A percentile compares a stretch with the other conserved stretches of the same genome.
Conservation (phyloP, 1,139 yeast species). For the Wickerhamomyces sp. region DNA sequence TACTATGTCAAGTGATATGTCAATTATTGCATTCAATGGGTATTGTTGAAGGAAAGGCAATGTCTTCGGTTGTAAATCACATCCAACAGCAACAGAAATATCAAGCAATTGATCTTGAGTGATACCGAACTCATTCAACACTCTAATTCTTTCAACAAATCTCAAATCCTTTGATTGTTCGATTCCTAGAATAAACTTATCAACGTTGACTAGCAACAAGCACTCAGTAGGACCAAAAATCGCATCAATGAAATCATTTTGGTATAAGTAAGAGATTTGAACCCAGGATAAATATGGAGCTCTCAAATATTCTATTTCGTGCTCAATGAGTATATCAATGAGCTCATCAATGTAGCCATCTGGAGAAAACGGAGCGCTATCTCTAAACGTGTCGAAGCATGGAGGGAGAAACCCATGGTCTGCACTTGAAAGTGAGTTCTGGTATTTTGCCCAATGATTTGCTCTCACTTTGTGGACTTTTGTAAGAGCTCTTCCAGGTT, state of each 20-base stretch:
- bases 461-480: conserved; percentile 26
- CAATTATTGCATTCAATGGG: conserved; percentile 30
- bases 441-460: conserved; percentile 32
- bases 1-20: conserved; percentile 39
- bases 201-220: conserved; percentile 55
- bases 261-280: conserved; percentile 69
- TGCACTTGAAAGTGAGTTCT: conserved; percentile 18
- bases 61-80: conserved; percentile 63
- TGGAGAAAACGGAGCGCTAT: conserved; percentile 22
- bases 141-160: conserved; percentile 54
- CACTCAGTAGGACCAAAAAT: conserved; percentile 84
- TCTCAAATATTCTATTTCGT: conserved; percentile 60
- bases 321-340: conserved; percentile 50
- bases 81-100: conserved; percentile 72
- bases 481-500: conserved; percentile 10
- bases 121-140: conserved; percentile 57
- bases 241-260: conserved; percentile 54
- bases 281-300: conserved; percentile 84
- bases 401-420: conserved; percentile 32
- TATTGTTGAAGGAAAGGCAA: conserved; percentile 43
- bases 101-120: conserved; percentile 67
- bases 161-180: conserved; percentile 64
- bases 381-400: conserved; percentile 28
- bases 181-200: conserved; percentile 67
- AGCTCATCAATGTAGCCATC: conserved; percentile 51